Evolutionary conservation across 768 basidiomycete species (phyloP), one percentile per base, ranked within the genome.

Genomic region (Udeniomyces megalosporus): DNA sequence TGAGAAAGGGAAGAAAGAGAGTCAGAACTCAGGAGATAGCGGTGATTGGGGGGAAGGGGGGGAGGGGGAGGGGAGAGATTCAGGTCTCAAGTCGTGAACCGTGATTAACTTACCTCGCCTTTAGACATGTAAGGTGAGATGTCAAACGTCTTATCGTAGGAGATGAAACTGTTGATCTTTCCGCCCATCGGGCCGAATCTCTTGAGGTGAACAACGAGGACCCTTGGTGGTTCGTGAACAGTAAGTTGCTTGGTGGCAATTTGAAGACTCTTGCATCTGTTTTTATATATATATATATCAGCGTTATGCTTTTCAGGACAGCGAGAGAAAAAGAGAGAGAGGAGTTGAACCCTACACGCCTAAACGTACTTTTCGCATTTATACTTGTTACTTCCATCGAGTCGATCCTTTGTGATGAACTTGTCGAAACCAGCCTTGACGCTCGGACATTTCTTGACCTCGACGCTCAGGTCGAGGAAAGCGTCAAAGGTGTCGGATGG

Each of bases 401-500:
- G 74, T 66, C 80, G 77, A 70, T 99, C 95, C 51, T 85, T 76
- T 8, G 82, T 83, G 42, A 86, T 81, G 68, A 95, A 95, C 69
- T 83, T 85, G 38, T 79, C 78, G 61, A 93, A 74, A 2, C 88
- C 89, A 4, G 85, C 82, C 71, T 78, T 82, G 55, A 96, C 68
- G 3, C 77, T 78, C 50, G 38, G 22, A 49, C 57, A 60, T 22
- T 52, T 28, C 8, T 51, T 77, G 62, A 97, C 86, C 72, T 97
- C 95, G 65, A 99, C 76, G 71, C 88, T 90, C 57, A 99, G 79
- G 74, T 99, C 95, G 58, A 97, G 78, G 70, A 92, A 86, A 67
- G 84, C 82, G 77, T 99, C 95, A 71, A 90, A 92, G 2, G 95
- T 99, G 75, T 99, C 95, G 72, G 88, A 91, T 70, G 88, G 86